Percentiles rank a stretch among this genome's conserved stretches.
Conservation (phyloP, 169 alveolate species). For the Babesia ovis region DNA sequence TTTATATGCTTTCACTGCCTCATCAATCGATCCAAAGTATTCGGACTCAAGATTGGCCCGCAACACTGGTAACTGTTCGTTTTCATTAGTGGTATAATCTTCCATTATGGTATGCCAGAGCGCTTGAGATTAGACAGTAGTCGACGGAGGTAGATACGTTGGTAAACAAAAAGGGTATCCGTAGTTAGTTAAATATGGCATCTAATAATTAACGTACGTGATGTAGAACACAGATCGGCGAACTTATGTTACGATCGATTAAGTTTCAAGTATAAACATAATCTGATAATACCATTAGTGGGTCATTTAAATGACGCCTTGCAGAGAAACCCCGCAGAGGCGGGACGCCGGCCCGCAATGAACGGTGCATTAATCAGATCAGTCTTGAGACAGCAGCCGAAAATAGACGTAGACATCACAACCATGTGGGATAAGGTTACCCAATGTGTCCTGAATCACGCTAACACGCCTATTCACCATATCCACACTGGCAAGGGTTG, state of each 20-base stretch:
- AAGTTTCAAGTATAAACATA: no score
- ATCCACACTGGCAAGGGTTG: no score
- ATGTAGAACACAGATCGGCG: neutral
- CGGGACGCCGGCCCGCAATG: constrained; percentile 43
- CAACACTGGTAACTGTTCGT: constrained; percentile 13
- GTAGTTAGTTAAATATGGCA: neutral
- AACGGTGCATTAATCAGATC: neutral
- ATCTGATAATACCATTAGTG: no score
- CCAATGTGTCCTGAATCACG: no score
- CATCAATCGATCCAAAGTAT: constrained; percentile 6
- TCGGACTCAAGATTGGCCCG: constrained; percentile 13
- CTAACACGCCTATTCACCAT: no score
- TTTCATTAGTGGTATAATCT: neutral
- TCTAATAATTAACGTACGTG: neutral
- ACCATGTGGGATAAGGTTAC: no score
- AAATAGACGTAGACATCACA: neutral
- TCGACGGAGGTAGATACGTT: no score
- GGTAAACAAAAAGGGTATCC: neutral
- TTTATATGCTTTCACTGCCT: constrained; percentile 33
- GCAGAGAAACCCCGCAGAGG: neutral
- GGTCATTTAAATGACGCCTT: no score
- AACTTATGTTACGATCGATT: no score
- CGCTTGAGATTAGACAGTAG: neutral
- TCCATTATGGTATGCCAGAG: neutral
- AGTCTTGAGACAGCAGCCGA: neutral